phyloP scores from a whole-genome alignment of 2,329 filamentous ascomycete genomes.

The Xylariomycetidae sp. region DNA sequence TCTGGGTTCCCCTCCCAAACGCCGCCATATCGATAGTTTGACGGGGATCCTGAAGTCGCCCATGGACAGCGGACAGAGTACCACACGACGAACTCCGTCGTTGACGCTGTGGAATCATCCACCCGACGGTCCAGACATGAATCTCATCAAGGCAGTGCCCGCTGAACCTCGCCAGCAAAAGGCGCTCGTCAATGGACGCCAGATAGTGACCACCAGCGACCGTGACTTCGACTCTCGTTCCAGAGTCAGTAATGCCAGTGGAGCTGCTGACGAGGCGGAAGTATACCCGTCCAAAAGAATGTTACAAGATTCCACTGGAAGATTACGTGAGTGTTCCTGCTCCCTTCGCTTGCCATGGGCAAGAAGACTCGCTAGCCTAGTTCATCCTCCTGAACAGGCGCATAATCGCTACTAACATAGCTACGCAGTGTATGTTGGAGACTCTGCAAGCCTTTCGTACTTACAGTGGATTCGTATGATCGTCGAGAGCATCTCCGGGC shows the following conservation, averaged over 20 bases:
- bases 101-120: conserved; percentile 20
- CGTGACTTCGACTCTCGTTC: conserved; percentile 28
- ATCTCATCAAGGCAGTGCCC: conserved; percentile 8
- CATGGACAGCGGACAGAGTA: conserved; percentile 24
- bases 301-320: conserved; percentile 52
- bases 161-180: conserved; percentile 15
- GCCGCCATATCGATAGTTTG: conserved; percentile 26
- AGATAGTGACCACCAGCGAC: conserved; percentile 15
- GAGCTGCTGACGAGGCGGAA: conserved; percentile 49
- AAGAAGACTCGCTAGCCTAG: background rate
- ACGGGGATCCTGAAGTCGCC: conserved; percentile 19
- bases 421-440: conserved; percentile 51
- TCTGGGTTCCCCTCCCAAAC: conserved; percentile 31
- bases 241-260: conserved; percentile 34
- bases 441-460: conserved; percentile 56
- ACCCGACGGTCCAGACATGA: conserved; percentile 12
- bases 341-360: background rate
- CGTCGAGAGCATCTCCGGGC: conserved; percentile 47
- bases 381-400: too few species aligned
- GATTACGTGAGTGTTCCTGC: conserved; percentile 40
- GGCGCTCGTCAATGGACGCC: conserved; percentile 11
- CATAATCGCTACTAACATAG: background rate
- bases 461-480: conserved; percentile 55
- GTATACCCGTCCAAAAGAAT: conserved; percentile 50
- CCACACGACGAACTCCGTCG: conserved; percentile 13